Conservation (phyloP, 78 protist genomes). For the Dictyostelium capitatum region DNA sequence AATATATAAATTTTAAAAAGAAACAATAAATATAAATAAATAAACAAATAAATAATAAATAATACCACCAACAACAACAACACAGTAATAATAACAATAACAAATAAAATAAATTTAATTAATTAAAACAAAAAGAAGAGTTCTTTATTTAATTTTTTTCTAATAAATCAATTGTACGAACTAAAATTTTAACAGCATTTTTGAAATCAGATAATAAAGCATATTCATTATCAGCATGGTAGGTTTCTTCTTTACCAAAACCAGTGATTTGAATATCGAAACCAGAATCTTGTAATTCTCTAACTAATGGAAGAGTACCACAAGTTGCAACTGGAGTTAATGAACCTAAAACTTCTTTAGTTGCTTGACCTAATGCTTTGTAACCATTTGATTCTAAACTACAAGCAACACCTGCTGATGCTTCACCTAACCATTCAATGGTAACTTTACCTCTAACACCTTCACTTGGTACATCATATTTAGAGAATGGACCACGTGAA, state of each 20-base stretch:
- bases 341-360: slow-evolving; percentile 61
- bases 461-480: slow-evolving; percentile 46
- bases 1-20: slow-evolving; percentile 31
- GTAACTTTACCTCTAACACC: slow-evolving; percentile 50
- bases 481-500: slow-evolving; percentile 51
- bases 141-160: slow-evolving; percentile 28
- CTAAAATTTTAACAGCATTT: slow-evolving; percentile 52
- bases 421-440: slow-evolving; percentile 29
- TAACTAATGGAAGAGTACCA: slow-evolving; percentile 86
- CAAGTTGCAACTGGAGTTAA: slow-evolving; percentile 76
- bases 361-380: slow-evolving; percentile 78
- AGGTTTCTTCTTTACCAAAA: slow-evolving; percentile 74
- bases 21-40: neutral
- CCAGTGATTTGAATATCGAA: slow-evolving; percentile 88
- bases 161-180: slow-evolving; percentile 55
- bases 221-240: slow-evolving; percentile 82
- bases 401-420: slow-evolving; percentile 72
- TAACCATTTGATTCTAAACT: slow-evolving; percentile 64
- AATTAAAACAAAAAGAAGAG: no score
- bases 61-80: neutral
- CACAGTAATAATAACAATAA: no score
- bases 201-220: slow-evolving; percentile 58
- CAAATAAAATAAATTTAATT: no score
- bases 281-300: slow-evolving; percentile 78
- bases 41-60: neutral